Base-by-base conservation (phyloP, 2,329 filamentous ascomycete species). In the Colletotrichum liaoningense region DNA sequence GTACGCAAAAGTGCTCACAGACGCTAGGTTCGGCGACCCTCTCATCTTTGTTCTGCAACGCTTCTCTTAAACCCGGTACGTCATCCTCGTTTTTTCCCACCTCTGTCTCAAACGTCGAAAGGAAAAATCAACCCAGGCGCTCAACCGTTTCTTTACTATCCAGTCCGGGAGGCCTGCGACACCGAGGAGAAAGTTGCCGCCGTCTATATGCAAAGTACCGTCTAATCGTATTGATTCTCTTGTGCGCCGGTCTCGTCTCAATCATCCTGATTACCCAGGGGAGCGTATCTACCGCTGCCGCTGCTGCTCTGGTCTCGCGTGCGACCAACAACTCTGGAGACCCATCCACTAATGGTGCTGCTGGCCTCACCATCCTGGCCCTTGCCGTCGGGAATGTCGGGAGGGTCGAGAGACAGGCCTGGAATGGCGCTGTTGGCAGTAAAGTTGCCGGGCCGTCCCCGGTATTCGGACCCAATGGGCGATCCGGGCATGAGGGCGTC, bases 401-500 rank as follows among this genome's bases (percentile, higher is more conserved):
- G 94, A 5, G 94, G 93, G 54, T 97, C 92, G 69, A 98, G 93
- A 78, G 95, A 91, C 69, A 98, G 87, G 9, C 93, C 92, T 1
- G 95, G 95, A 72, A 98, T 95, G 8, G 91, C 91, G 75, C 87
- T 90, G 5, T 93, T 90, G 1, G 92, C 84, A 14, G 88, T 90
- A 74, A 90, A 84, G 49, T 82, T 80, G 56, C 81, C 80, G 42
- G 84, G 81, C 24, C 86, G 86, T 69, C 87, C 87, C 64, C 92
- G 90, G 59, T 95, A 89, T 77, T 94, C 92, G 12, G 93, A 95
- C 42, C 93, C 93, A 9, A 94, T 90, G 1, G 94, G 94, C n/a
- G 95, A 98, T 56, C 91, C 91, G 52, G 89, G 90, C 82, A 97
- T 92, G 12, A 98, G 87, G 3, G 95, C 95, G n/a, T 94, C 94